phyloP scores from a whole-genome alignment of 164 flowering plant genomes.

The Buxus sempervirens region DNA sequence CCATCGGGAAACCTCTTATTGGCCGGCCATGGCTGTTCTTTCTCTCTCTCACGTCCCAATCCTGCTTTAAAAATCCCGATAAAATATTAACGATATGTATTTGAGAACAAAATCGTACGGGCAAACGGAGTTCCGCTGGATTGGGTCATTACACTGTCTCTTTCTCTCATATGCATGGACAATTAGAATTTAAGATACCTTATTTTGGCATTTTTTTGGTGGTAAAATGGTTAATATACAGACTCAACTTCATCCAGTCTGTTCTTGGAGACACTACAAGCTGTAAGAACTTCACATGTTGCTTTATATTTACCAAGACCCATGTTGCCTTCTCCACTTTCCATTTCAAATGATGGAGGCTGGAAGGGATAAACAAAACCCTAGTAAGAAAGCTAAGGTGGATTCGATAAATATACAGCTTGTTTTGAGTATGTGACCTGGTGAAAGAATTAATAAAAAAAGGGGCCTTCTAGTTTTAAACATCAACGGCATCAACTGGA shows the following conservation, averaged over 20 bases:
- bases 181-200: neutral
- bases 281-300: neutral
- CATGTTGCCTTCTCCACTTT: conserved; percentile 1
- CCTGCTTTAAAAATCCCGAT: too few species aligned
- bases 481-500: conserved; percentile 31
- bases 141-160: too few species aligned
- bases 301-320: neutral
- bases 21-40: too few species aligned
- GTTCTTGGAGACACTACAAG: neutral
- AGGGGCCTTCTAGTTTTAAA: conserved; percentile 5
- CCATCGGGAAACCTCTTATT: too few species aligned
- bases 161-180: too few species aligned
- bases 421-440: conserved; percentile 1
- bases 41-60: too few species aligned
- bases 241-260: neutral
- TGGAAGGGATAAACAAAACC: neutral
- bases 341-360: neutral
- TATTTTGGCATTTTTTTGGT: neutral
- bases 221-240: conserved; percentile 4
- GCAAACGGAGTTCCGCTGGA: too few species aligned
- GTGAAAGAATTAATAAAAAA: conserved; percentile 13
- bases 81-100: too few species aligned
- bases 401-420: conserved; percentile 10
- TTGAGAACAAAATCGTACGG: too few species aligned
- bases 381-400: neutral